Conservation (phyloP, 768 basidiomycete genomes). For the Leccinellum luteum region DNA sequence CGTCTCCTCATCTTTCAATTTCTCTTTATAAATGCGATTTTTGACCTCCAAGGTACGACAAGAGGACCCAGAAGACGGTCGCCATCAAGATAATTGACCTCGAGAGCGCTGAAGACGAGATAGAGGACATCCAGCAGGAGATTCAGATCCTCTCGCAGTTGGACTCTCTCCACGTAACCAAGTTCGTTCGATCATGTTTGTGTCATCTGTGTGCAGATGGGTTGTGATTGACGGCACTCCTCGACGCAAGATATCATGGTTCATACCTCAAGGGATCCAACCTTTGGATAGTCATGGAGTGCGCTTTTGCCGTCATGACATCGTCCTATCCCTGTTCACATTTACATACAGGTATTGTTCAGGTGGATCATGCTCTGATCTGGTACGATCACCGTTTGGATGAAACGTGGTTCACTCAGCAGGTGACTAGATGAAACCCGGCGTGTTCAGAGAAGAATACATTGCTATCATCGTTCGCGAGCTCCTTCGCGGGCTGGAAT, state of each 20-base stretch:
- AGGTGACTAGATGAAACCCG: slow-evolving; percentile 86
- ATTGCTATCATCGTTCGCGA: slow-evolving; percentile 97
- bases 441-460: slow-evolving; percentile 96
- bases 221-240: slow-evolving; percentile 32
- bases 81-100: slow-evolving; percentile 99
- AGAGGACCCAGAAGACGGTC: slow-evolving; percentile 92
- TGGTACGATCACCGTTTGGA: slow-evolving; percentile 51
- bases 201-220: slow-evolving; percentile 27
- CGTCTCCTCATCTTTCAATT: slow-evolving; percentile 20
- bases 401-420: slow-evolving; percentile 7
- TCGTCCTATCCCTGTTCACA: slow-evolving; percentile 8
- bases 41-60: slow-evolving; percentile 71
- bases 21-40: slow-evolving; percentile 3
- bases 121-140: slow-evolving; percentile 99
- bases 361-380: slow-evolving; percentile 95
- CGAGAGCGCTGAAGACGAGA: slow-evolving; percentile 98
- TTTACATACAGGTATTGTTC: slow-evolving; percentile 75
- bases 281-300: slow-evolving; percentile 99
- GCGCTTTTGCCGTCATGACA: slow-evolving; percentile 26
- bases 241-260: slow-evolving; percentile 78
- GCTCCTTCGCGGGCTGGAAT: slow-evolving; percentile 88
- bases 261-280: slow-evolving; percentile 94
- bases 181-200: slow-evolving; percentile 51
- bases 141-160: slow-evolving; percentile 97
- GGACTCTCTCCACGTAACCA: slow-evolving; percentile 95